Evolutionary conservation across 2,329 filamentous ascomycete species (phyloP), one percentile per base, ranked within the genome.

Genomic region (Amylocarpus encephaloides): DNA sequence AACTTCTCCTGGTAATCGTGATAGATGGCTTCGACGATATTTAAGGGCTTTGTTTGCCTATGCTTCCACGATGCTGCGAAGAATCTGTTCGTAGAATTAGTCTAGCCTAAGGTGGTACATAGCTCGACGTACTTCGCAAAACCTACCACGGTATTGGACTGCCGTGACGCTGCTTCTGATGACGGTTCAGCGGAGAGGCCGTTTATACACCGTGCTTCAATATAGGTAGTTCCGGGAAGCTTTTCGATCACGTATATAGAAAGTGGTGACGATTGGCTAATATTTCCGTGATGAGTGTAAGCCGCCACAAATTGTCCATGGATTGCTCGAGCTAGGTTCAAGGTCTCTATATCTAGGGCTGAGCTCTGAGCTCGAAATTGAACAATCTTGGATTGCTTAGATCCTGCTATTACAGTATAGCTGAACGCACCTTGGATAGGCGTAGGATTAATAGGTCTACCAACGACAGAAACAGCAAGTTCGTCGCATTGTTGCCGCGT

Each of bases 221-320:
- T 34, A 19, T 34, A 33, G 10, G 46, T 43, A 36, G 30, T 34
- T 49, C 46, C 38, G 26, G 46, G 29, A 43, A 49, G 22, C 39
- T 43, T 49, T 32, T 49, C 38, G 13, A 49, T 43, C 29, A 49
- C 39, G 19, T 43, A 49, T 49, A 49, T 18, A 36, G 39, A 43
- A 36, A 49, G 46, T 22, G 38, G 46, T 36, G 12, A 49, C n/a
- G 29, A 10, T 33, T 49, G 13, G 40, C 39, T 18, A 46, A 49
- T 48, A 15, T n/a, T 51, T 44, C 48, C 44, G 48, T 51, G 45
- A 46, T 44, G 51, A 41, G 48, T 51, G 40, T 13, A 38, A 38
- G 48, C 44, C 32, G 40, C 26, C 30, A 46, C 48, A 48, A 45
- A 29, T 33, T 46, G 40, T 34, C 32, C 22, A 33, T 54, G 41